A percentile compares a stretch with the other conserved stretches of the same genome.
phyloP scores from a whole-genome alignment of 2,329 filamentous ascomycete genomes.

The Byssothecium circinans region DNA sequence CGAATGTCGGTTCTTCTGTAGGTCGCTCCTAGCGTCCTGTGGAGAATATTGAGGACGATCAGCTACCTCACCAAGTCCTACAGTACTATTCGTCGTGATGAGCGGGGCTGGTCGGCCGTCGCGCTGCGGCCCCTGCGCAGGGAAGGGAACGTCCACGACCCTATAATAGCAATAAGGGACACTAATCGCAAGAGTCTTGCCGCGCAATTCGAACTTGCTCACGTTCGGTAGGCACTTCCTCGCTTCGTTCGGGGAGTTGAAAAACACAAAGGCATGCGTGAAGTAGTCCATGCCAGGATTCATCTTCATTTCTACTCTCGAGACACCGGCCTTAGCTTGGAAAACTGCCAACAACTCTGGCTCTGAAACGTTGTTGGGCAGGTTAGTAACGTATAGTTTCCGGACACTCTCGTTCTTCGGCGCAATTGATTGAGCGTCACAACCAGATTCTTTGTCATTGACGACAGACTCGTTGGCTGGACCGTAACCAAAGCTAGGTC shows the following conservation, averaged over 20 bases:
- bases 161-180: conserved; percentile 13
- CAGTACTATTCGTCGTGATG: background rate
- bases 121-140: background rate
- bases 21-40: conserved; percentile 41
- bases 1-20: conserved; percentile 16
- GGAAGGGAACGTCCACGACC: background rate
- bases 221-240: conserved; percentile 11
- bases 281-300: background rate
- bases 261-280: conserved; percentile 9
- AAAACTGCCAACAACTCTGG: conserved; percentile 16
- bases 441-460: conserved; percentile 25
- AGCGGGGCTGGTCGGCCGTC: background rate
- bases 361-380: conserved; percentile 19
- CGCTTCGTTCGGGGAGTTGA: conserved; percentile 9
- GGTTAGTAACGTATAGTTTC: conserved; percentile 28
- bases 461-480: conserved; percentile 20
- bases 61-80: background rate
- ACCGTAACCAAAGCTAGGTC: conserved; percentile 1
- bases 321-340: conserved; percentile 1
- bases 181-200: conserved; percentile 9
- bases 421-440: conserved; percentile 33
- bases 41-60: conserved; percentile 31
- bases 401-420: conserved; percentile 29
- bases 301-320: background rate
- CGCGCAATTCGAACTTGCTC: background rate